A percentile compares a stretch with the other conserved stretches of the same genome.
Conservation (phyloP, 2,329 filamentous ascomycete genomes). For the Tolypocladium amazonense region DNA sequence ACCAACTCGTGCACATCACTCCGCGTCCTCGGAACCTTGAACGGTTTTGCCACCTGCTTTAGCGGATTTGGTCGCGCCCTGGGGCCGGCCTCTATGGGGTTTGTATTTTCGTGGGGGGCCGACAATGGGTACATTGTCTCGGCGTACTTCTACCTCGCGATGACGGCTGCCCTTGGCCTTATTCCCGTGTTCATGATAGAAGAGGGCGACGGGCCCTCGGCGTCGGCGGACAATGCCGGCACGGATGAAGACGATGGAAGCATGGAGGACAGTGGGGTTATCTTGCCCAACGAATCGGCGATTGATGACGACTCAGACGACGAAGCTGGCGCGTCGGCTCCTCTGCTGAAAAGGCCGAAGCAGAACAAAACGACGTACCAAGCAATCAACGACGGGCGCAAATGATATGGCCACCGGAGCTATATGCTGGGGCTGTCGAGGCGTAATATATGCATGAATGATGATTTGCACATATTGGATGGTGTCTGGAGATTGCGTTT, state of each 20-base stretch:
- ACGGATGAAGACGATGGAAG: conserved; percentile 18
- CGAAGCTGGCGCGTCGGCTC: conserved; percentile 5
- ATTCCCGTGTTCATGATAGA: conserved; percentile 65
- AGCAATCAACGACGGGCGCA: neutral
- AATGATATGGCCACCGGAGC: neutral
- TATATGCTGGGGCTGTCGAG: neutral
- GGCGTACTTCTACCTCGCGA: conserved; percentile 70
- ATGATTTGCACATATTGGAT: neutral
- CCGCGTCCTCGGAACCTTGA: conserved; percentile 70
- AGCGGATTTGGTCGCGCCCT: conserved; percentile 69
- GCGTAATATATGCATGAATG: neutral
- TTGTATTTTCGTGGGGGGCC: conserved; percentile 66
- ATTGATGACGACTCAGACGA: conserved; percentile 11
- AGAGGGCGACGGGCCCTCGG: conserved; percentile 58
- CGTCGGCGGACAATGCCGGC: conserved; percentile 19
- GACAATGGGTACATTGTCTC: conserved; percentile 65
- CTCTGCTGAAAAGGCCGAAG: conserved; percentile 7
- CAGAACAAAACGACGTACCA: conserved; percentile 1
- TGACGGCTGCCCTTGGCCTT: conserved; percentile 52
- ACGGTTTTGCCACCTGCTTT: conserved; percentile 79
- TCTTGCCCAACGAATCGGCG: conserved; percentile 12
- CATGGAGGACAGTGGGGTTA: conserved; percentile 7
- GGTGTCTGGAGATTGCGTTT: neutral
- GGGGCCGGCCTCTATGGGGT: conserved; percentile 66
- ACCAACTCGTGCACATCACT: conserved; percentile 77